These are phyloP conservation scores for Acorus gramineus DNA, from an alignment of 106 monocot species.

Conservation along the genomic window DNA sequence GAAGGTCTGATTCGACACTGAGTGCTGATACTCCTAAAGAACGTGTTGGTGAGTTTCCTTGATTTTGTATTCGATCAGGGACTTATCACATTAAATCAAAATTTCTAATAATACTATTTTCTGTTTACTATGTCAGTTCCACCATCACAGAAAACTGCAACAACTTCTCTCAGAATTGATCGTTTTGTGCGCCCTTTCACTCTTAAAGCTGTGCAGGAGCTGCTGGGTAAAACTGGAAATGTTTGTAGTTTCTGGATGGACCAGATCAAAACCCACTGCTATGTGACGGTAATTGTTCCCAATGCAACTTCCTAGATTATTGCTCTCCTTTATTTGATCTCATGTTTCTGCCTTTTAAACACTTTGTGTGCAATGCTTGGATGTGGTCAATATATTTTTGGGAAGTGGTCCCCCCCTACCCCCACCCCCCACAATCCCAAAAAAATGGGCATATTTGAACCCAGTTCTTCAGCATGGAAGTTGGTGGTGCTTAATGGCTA, in stretches of 20 bases:
- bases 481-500: too few relatives aligned
- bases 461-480: too few relatives aligned
- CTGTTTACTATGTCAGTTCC: constrained; percentile 34
- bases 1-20: too few relatives aligned
- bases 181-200: constrained; percentile 72
- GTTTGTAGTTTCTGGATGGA: constrained; percentile 50
- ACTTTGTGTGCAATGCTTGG: too few relatives aligned
- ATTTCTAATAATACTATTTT: not conserved
- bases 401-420: too few relatives aligned
- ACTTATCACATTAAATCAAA: too few relatives aligned
- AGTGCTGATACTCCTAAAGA: not conserved
- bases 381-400: too few relatives aligned
- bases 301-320: not conserved
- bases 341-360: not conserved
- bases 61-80: not conserved
- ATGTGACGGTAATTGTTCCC: constrained; percentile 27
- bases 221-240: constrained; percentile 32
- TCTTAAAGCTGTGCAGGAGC: constrained; percentile 31
- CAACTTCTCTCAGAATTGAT: constrained; percentile 61
- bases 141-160: constrained; percentile 55
- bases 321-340: not conserved
- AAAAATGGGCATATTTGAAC: too few relatives aligned
- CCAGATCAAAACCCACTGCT: constrained; percentile 57
- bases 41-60: not conserved
- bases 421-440: too few relatives aligned